Evolutionary conservation across 1,139 yeast species (phyloP), one percentile per base, ranked within the genome.

Genomic region (Sugiyamaella castrensis): DNA sequence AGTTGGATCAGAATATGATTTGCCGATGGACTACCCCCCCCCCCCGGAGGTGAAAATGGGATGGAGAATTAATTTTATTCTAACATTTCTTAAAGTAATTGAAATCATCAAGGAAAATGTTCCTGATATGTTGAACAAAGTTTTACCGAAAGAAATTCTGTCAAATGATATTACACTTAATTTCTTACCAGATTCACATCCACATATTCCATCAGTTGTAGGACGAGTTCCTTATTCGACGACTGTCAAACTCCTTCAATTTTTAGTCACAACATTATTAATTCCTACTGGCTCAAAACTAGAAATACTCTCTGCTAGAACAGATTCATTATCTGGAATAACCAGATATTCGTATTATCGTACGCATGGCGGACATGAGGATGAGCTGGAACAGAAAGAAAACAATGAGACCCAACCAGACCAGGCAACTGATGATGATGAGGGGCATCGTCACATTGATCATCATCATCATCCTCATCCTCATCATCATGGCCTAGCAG

Each of bases 221-320:
- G 95, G 95, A 2, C 72, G 71, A 30, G 73, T 73, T 5, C 73
- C 84, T 8, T 84, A 82, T 64, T 73, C 72, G 46, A 72, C 85
- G 2, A 65, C 72, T 0, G 57, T 71, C 52, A 70, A 68, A 42
- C 49, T 64, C 31, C 51, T 65, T 26, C 69, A 65, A 47, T 47
- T 61, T 35, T 53, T 57, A 6, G 63, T 59, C 29, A 55, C 63
- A 8, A 55, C 62, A 11, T 54, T 65, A 43, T 53, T 65, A 33
- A 53, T 66, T 27, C 67, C 69, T 6, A 56, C 59, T 4, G 54
- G 58, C 37, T 53, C 65, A 13, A 52, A 54, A 37, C 54, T 65
- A 34, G 42, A 48, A 49, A 54, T 64, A 8, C 47, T 65, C 34
- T 53, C 55, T 2, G 53, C 58, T 10, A 45, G 57, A 10, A 42